A percentile compares a stretch with the other conserved stretches of the same genome.
Evolutionary conservation across 495 filamentous ascomycete genomes (phyloP).

Genomic region (Aspergillus wentii): DNA sequence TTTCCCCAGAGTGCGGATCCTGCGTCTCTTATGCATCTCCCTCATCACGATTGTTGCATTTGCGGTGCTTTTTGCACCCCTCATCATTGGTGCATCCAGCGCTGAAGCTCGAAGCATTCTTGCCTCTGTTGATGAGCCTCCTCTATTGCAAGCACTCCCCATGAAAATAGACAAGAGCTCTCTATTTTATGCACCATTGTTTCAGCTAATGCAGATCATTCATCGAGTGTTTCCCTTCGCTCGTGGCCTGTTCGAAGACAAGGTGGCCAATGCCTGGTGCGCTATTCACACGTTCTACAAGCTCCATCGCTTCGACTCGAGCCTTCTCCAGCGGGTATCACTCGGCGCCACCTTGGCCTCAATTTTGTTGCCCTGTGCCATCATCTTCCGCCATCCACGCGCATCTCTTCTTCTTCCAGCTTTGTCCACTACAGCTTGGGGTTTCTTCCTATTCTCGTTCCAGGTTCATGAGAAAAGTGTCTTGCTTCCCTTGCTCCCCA

Average conservation of each 20-base stretch:
- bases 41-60: constrained; percentile 69
- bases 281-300: constrained; percentile 85
- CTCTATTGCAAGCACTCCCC: constrained; percentile 54
- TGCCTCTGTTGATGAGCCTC: constrained; percentile 45
- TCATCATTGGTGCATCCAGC: constrained; percentile 53
- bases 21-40: constrained; percentile 69
- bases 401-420: constrained; percentile 73
- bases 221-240: constrained; percentile 94
- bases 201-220: constrained; percentile 75
- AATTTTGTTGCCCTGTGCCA: constrained; percentile 70
- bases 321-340: constrained; percentile 70
- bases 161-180: constrained; percentile 56
- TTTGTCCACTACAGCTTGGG: constrained; percentile 81
- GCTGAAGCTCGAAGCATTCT: constrained; percentile 24
- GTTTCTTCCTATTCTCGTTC: constrained; percentile 94
- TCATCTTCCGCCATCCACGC: constrained; percentile 74
- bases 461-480: constrained; percentile 98
- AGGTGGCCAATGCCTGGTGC: constrained; percentile 98
- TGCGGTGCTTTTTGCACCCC: constrained; percentile 65
- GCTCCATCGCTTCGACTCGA: constrained; percentile 61
- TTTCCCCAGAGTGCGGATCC: constrained; percentile 64
- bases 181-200: constrained; percentile 62
- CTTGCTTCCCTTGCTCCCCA: constrained; percentile 82
- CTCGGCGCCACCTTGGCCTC: constrained; percentile 68
- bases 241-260: constrained; percentile 93